phyloP scores from a whole-genome alignment of 2,329 filamentous ascomycete species.

The Botrytis fabae region DNA sequence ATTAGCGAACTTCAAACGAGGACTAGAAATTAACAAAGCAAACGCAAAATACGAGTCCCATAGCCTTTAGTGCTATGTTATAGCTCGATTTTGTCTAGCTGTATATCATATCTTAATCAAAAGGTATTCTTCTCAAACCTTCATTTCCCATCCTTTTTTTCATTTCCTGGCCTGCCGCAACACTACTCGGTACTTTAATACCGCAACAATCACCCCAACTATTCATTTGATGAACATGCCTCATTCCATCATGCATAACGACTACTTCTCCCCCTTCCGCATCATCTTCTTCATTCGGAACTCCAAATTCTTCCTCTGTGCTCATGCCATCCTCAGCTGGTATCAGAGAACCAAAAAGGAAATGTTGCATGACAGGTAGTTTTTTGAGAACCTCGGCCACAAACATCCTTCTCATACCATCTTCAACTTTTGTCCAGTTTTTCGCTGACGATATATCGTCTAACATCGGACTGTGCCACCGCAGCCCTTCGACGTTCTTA shows the following conservation, averaged over 20 bases:
- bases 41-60: background rate
- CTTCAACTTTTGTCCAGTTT: conserved; percentile 89
- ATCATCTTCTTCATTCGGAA: conserved; percentile 50
- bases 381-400: conserved; percentile 89
- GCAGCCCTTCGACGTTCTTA: conserved; percentile 89
- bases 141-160: conserved; percentile 68
- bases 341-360: conserved; percentile 85
- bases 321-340: conserved; percentile 83
- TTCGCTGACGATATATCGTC: conserved; percentile 93
- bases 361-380: conserved; percentile 97
- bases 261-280: conserved; percentile 58
- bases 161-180: conserved; percentile 87
- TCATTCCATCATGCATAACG: conserved; percentile 64
- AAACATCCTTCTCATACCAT: conserved; percentile 96
- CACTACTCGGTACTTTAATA: conserved; percentile 92
- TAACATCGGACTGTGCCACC: conserved; percentile 98
- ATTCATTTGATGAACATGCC: conserved; percentile 68
- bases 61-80: background rate
- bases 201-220: conserved; percentile 97
- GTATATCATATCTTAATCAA: conserved; percentile 57
- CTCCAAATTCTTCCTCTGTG: conserved; percentile 55
- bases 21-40: background rate
- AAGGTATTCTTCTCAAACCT: conserved; percentile 72
- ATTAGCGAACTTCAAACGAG: background rate
- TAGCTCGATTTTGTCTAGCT: background rate